Conservation (phyloP, 2,329 filamentous ascomycete genomes). For the Lachnellula hyalina region DNA sequence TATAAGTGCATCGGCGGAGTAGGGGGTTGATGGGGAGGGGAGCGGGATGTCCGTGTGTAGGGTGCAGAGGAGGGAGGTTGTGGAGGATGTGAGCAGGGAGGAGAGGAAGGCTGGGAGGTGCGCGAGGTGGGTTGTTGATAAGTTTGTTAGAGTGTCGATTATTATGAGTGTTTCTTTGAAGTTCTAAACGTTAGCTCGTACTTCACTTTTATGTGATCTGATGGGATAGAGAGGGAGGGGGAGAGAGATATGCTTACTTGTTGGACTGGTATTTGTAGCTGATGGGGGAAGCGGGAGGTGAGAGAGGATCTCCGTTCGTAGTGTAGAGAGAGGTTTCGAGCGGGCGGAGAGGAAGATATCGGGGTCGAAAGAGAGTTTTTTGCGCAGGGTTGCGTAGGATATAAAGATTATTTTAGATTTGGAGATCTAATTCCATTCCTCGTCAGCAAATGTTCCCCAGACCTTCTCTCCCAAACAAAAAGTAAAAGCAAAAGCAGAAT, state of each 20-base stretch:
- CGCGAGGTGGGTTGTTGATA: constrained; percentile 49
- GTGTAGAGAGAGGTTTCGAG: constrained; percentile 49
- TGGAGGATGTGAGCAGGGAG: constrained; percentile 58
- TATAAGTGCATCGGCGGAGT: constrained; percentile 65
- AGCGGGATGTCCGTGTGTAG: constrained; percentile 79
- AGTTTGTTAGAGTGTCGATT: constrained; percentile 71
- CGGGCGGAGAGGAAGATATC: constrained; percentile 64
- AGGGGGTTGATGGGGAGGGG: constrained; percentile 39
- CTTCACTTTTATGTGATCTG: neutral
- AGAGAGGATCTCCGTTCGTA: constrained; percentile 56
- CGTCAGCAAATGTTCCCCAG: neutral
- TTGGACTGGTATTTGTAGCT: constrained; percentile 7
- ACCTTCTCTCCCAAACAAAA: neutral
- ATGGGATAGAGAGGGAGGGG: neutral
- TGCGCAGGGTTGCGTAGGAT: constrained; percentile 68
- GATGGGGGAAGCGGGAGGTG: constrained; percentile 32
- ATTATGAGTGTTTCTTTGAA: constrained; percentile 64
- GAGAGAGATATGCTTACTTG: constrained; percentile 35
- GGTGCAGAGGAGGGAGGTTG: constrained; percentile 67
- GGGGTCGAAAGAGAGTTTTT: constrained; percentile 48
- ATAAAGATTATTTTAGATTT: constrained; percentile 70
- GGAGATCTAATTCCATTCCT: constrained; percentile 42
- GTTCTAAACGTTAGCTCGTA: neutral
- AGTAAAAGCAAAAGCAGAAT: too few species aligned
- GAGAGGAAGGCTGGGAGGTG: constrained; percentile 65